Conservation (phyloP, 140 eudicot genomes). For the Erigeron philadelphicus region DNA sequence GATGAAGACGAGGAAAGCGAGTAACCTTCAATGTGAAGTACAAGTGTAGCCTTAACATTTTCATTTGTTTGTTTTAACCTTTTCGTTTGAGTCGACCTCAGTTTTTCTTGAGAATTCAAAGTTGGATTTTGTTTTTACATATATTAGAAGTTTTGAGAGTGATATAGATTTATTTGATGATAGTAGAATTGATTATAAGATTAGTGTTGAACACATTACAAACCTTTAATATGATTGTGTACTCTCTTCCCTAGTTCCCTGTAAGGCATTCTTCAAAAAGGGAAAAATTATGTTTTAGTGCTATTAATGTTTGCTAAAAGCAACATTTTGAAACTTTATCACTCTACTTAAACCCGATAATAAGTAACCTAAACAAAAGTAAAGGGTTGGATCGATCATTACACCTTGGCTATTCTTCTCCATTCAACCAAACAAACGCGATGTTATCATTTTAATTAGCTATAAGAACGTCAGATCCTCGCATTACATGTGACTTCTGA, state of each 20-base stretch:
- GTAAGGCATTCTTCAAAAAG: neutral
- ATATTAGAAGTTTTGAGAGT: neutral
- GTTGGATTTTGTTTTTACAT: neutral
- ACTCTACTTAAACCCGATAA: neutral
- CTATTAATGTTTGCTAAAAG: no score
- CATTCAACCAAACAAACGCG: no score
- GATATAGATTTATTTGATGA: constrained; percentile 11
- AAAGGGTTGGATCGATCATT: no score
- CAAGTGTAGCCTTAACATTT: constrained; percentile 6
- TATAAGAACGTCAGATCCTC: no score
- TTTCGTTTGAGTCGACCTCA: neutral
- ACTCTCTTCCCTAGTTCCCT: neutral
- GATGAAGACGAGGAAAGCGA: constrained; percentile 81
- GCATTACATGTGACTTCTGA: neutral
- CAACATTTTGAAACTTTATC: neutral
- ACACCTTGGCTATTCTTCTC: no score
- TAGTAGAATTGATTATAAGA: constrained; percentile 2
- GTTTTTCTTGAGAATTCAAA: neutral
- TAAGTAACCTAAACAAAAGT: no score
- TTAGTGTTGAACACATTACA: neutral
- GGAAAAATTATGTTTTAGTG: neutral
- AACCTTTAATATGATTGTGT: neutral
- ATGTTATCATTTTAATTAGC: no score
- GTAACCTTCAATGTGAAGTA: constrained; percentile 25
- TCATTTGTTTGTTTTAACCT: constrained; percentile 5